These are phyloP conservation scores for Arthrobotrys pseudoclavata DNA, from an alignment of 2,329 filamentous ascomycete genomes.

Conservation along the genomic window DNA sequence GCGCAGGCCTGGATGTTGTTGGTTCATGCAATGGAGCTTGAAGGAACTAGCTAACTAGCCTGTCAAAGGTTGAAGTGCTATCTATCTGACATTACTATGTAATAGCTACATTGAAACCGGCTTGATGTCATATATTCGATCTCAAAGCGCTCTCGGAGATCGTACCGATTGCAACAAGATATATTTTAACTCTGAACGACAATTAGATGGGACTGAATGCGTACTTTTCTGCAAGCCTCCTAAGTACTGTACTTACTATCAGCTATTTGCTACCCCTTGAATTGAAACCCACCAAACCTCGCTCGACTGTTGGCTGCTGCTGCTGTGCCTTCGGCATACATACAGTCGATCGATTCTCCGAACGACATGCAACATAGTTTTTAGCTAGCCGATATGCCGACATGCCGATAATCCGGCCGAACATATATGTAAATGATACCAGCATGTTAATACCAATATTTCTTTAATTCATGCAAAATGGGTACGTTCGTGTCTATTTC, in stretches of 20 bases:
- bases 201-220: too few relatives aligned
- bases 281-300: too few relatives aligned
- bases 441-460: too few relatives aligned
- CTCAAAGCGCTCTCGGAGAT: slow-evolving; percentile 1
- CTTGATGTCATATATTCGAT: slow-evolving; percentile 2
- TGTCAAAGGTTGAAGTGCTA: background rate
- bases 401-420: background rate
- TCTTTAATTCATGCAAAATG: background rate
- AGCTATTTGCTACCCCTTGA: too few relatives aligned
- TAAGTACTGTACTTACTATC: too few relatives aligned
- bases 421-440: too few relatives aligned
- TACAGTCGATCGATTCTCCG: too few relatives aligned
- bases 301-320: too few relatives aligned
- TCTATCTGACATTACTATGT: background rate
- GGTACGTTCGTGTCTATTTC: too few relatives aligned
- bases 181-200: background rate
- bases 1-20: background rate
- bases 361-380: too few relatives aligned
- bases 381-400: background rate
- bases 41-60: background rate
- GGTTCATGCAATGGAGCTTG: background rate
- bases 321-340: too few relatives aligned
- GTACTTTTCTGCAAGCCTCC: too few relatives aligned
- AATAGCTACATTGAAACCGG: background rate
- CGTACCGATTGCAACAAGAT: background rate